A percentile compares a stretch with the other conserved stretches of the same genome.
phyloP scores from a whole-genome alignment of 148 eudicot genomes.

The Mesembryanthemum crystallinum region DNA sequence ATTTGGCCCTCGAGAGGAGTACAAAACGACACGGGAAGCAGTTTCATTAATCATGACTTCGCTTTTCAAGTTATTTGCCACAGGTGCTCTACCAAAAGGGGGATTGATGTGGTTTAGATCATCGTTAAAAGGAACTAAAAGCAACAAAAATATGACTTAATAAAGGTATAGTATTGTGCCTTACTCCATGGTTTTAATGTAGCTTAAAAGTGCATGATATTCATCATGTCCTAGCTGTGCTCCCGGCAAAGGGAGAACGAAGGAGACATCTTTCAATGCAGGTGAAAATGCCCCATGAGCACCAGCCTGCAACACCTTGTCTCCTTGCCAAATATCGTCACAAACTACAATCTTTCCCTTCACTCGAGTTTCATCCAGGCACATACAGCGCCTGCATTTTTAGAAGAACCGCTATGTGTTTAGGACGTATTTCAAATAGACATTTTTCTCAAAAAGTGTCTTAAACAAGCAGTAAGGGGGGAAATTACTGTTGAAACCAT shows the following conservation, averaged over 20 bases:
- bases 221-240: not conserved
- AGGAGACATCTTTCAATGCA: constrained; percentile 4
- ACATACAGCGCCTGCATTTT: not conserved
- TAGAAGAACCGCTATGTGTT: too few species aligned
- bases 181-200: constrained; percentile 31
- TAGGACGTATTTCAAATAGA: too few species aligned
- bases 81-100: constrained; percentile 16
- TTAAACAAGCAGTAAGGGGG: not conserved
- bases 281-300: too few species aligned
- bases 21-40: constrained; percentile 32
- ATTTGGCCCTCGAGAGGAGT: constrained; percentile 44
- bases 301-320: too few species aligned
- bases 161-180: not conserved
- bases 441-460: not conserved
- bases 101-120: too few species aligned
- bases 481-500: constrained; percentile 24
- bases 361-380: constrained; percentile 26
- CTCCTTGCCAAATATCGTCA: not conserved
- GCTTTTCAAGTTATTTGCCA: constrained; percentile 32
- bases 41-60: constrained; percentile 23
- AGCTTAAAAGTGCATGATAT: constrained; percentile 13
- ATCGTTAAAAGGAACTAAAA: not conserved
- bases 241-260: constrained; percentile 23
- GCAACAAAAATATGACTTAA: not conserved
- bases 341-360: constrained; percentile 40